Evolutionary conservation across 768 basidiomycete genomes (phyloP).

Genomic region (Phylloporus sp.): DNA sequence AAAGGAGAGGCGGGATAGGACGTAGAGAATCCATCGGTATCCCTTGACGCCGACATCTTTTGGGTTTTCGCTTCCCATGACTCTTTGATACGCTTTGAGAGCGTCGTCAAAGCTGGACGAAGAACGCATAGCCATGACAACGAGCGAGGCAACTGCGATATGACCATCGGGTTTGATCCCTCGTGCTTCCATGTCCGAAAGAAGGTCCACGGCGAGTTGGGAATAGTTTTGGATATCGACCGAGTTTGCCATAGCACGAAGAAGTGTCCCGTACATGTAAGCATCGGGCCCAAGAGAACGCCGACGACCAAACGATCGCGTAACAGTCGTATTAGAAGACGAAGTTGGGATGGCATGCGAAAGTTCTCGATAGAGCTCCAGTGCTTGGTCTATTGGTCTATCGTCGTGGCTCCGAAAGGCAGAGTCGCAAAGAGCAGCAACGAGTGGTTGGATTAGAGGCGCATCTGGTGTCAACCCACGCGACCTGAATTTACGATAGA

Average conservation of each 20-base stretch:
- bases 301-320: conserved; percentile 22
- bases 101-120: conserved; percentile 54
- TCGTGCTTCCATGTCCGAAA: conserved; percentile 64
- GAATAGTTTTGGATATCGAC: conserved; percentile 49
- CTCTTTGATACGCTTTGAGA: conserved; percentile 53
- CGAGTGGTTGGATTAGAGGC: conserved; percentile 50
- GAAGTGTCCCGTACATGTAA: conserved; percentile 51
- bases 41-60: conserved; percentile 50
- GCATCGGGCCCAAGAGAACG: conserved; percentile 46
- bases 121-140: conserved; percentile 67
- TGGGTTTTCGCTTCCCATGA: conserved; percentile 26
- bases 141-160: conserved; percentile 45
- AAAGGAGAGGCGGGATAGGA: conserved; percentile 58
- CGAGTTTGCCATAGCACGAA: conserved; percentile 43
- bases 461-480: conserved; percentile 47
- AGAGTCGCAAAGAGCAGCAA: conserved; percentile 46
- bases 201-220: conserved; percentile 44
- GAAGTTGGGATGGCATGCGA: conserved; percentile 30
- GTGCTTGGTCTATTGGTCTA: conserved; percentile 47
- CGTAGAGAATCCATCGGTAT: conserved; percentile 60
- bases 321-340: conserved; percentile 6
- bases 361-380: conserved; percentile 51
- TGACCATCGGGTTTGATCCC: conserved; percentile 44
- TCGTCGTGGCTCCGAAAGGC: conserved; percentile 36
- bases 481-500: conserved; percentile 46